Conservation (phyloP, 2,329 filamentous ascomycete species). For the Aureobasidium uvarum region DNA sequence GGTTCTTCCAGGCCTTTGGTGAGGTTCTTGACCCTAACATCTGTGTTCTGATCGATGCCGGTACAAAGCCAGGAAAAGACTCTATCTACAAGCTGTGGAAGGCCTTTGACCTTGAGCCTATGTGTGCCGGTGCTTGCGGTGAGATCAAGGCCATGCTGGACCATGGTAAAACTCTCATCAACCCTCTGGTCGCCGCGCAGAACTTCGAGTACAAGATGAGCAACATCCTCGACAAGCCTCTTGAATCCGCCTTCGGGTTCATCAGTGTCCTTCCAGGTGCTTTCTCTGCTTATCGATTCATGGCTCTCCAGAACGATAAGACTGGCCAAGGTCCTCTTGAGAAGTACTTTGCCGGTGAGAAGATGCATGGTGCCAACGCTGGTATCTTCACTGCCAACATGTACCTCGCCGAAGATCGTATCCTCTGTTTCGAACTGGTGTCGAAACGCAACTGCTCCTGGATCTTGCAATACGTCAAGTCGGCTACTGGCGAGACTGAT, state of each 20-base stretch:
- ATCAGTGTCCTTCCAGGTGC: constrained; percentile 95
- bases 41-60: constrained; percentile 92
- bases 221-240: constrained; percentile 96
- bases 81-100: constrained; percentile 99
- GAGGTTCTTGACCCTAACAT: constrained; percentile 91
- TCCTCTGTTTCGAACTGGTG: constrained; percentile 97
- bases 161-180: constrained; percentile 81
- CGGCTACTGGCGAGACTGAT: constrained; percentile 92
- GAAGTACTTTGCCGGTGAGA: constrained; percentile 97
- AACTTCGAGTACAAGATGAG: constrained; percentile 99
- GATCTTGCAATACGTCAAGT: constrained; percentile 98
- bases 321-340: constrained; percentile 87
- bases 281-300: constrained; percentile 95
- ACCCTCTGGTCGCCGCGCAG: constrained; percentile 90
- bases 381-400: constrained; percentile 99
- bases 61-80: constrained; percentile 88
- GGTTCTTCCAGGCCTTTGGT: constrained; percentile 98
- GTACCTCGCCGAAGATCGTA: constrained; percentile 98
- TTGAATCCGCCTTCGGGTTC: constrained; percentile 97
- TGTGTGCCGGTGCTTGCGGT: constrained; percentile 95
- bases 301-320: constrained; percentile 95
- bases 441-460: constrained; percentile 96
- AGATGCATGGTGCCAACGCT: constrained; percentile 86
- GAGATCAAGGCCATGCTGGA: constrained; percentile 99
- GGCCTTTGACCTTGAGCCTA: constrained; percentile 94